phyloP scores from a whole-genome alignment of 495 filamentous ascomycete species.

The Barbatosphaeria neglecta region DNA sequence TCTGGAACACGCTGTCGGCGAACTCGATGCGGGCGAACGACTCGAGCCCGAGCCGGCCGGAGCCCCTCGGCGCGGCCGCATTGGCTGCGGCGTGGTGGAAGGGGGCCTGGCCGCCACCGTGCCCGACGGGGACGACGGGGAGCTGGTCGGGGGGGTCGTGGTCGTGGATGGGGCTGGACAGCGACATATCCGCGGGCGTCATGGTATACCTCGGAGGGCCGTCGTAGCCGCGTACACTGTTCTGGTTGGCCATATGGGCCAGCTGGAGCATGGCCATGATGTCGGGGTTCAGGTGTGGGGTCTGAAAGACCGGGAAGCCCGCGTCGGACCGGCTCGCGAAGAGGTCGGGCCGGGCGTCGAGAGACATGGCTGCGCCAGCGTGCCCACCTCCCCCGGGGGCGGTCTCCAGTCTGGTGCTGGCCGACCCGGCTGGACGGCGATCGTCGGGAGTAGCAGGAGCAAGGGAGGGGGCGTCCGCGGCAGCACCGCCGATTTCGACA shows the following conservation, averaged over 20 bases:
- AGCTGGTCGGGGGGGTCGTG: constrained; percentile 9
- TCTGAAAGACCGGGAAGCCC: too few relatives aligned
- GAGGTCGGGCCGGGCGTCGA: neutral
- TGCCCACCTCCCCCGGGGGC: too few relatives aligned
- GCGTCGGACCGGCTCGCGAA: neutral
- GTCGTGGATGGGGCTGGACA: constrained; percentile 16
- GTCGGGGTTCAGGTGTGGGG: constrained; percentile 1
- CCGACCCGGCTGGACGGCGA: too few relatives aligned
- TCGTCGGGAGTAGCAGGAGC: too few relatives aligned
- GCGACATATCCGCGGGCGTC: constrained; percentile 20
- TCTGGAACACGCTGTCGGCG: constrained; percentile 38
- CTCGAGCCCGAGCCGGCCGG: constrained; percentile 32
- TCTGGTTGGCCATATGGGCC: neutral
- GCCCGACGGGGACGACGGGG: neutral
- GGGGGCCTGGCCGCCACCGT: constrained; percentile 5
- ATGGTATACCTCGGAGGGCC: too few relatives aligned
- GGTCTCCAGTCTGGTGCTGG: too few relatives aligned
- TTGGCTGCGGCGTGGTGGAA: constrained; percentile 9
- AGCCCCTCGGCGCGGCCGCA: constrained; percentile 13
- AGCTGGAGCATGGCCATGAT: neutral
- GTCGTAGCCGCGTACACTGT: constrained; percentile 3
- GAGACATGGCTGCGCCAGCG: too few relatives aligned
- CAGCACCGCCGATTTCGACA: too few relatives aligned
- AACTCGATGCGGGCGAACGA: constrained; percentile 41
- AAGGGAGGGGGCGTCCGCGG: too few relatives aligned